phyloP scores from a whole-genome alignment of 2,329 filamentous ascomycete species.

The Alternaria ventricosa region DNA sequence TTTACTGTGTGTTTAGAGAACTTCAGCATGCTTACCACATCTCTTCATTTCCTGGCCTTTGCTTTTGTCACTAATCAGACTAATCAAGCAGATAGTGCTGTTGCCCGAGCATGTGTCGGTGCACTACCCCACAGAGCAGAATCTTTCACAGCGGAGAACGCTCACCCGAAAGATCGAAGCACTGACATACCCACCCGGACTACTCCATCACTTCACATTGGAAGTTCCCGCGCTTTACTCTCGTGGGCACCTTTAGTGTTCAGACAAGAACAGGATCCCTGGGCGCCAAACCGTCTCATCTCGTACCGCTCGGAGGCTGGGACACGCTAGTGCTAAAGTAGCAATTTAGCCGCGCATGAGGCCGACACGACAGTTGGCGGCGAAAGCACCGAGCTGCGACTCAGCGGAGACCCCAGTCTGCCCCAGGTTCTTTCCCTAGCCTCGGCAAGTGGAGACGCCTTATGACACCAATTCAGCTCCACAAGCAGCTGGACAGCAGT shows the following conservation, averaged over 20 bases:
- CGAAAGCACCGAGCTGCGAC: conserved; percentile 3
- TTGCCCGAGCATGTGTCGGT: not conserved
- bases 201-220: not conserved
- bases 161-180: not conserved
- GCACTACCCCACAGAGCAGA: not conserved
- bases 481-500: not conserved
- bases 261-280: not conserved
- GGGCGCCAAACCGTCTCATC: conserved; percentile 7
- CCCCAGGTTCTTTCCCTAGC: conserved; percentile 8
- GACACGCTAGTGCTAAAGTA: not conserved
- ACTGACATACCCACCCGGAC: not conserved
- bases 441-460: conserved; percentile 10
- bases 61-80: not conserved
- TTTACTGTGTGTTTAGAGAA: not conserved
- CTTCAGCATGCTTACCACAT: not conserved
- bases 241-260: not conserved
- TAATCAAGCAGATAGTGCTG: not conserved
- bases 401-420: conserved; percentile 7
- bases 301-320: not conserved
- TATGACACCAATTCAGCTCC: not conserved
- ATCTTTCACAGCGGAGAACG: not conserved
- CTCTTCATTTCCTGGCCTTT: not conserved
- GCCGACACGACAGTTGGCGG: not conserved
- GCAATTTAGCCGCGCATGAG: conserved; percentile 7
- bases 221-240: not conserved